Conservation (phyloP, 1,284 basidiomycete genomes). For the Rhizopogon parksii region DNA sequence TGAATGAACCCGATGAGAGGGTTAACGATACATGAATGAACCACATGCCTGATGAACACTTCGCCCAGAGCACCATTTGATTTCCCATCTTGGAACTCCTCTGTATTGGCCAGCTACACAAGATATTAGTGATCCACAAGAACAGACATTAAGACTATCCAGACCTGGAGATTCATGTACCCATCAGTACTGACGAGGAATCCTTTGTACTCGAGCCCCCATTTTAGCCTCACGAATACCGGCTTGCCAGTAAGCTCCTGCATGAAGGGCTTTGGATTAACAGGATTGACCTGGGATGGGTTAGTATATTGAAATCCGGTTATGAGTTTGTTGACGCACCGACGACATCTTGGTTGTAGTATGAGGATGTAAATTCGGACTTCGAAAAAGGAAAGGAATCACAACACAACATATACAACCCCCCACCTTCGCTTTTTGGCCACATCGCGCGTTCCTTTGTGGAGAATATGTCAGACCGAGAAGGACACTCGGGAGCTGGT, state of each 20-base stretch:
- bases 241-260: conserved; percentile 98
- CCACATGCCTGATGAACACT: conserved; percentile 88
- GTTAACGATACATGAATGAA: background rate
- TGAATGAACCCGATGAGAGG: conserved; percentile 17
- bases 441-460: conserved; percentile 3
- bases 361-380: conserved; percentile 45
- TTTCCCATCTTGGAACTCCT: conserved; percentile 95
- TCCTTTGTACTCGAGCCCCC: conserved; percentile 99
- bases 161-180: conserved; percentile 98
- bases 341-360: conserved; percentile 48
- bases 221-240: conserved; percentile 93
- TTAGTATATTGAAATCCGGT: conserved; percentile 17
- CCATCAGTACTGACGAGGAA: conserved; percentile 98
- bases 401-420: conserved; percentile 5
- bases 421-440: conserved; percentile 2
- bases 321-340: conserved; percentile 29
- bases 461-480: conserved; percentile 74
- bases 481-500: conserved; percentile 56
- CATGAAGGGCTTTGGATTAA: conserved; percentile 98
- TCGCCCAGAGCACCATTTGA: conserved; percentile 96
- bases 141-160: conserved; percentile 16
- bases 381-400: conserved; percentile 34
- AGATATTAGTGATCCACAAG: conserved; percentile 6
- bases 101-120: conserved; percentile 87
- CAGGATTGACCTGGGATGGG: conserved; percentile 68